phyloP scores from a whole-genome alignment of 176 grass and related monocot species.

The Oryza meridionalis region DNA sequence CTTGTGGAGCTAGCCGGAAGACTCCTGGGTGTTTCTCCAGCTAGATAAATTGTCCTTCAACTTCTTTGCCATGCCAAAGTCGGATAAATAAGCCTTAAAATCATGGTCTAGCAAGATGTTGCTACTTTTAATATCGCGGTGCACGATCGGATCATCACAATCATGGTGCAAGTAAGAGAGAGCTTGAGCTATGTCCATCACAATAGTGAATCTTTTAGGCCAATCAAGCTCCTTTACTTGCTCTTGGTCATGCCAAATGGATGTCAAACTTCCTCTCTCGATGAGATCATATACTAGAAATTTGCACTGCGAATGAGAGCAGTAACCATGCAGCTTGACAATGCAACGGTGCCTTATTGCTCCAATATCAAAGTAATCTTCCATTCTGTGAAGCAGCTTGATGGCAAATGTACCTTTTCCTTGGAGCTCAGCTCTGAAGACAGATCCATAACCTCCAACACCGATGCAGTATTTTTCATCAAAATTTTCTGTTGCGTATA shows the following conservation, averaged over 20 bases:
- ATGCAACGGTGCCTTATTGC: slow-evolving; percentile 35
- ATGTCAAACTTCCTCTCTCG: slow-evolving; percentile 22
- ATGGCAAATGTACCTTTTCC: neutral
- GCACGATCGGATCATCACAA: slow-evolving; percentile 9
- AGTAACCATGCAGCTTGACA: slow-evolving; percentile 44
- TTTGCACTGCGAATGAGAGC: slow-evolving; percentile 15
- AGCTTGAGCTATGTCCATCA: slow-evolving; percentile 24
- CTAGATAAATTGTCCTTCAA: neutral
- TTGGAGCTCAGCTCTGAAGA: slow-evolving; percentile 29
- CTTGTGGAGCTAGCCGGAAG: too few relatives aligned
- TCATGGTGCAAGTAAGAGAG: slow-evolving; percentile 41
- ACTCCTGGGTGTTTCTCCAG: too few relatives aligned
- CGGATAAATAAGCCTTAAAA: too few relatives aligned
- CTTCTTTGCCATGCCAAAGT: slow-evolving; percentile 48
- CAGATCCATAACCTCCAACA: slow-evolving; percentile 1
- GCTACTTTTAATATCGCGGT: slow-evolving; percentile 24
- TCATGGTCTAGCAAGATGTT: too few relatives aligned
- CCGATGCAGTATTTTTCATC: slow-evolving; percentile 45
- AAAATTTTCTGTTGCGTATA: slow-evolving; percentile 40
- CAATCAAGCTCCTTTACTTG: neutral
- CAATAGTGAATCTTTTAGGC: neutral
- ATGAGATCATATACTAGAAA: slow-evolving; percentile 46
- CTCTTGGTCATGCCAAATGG: slow-evolving; percentile 34
- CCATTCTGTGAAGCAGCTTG: slow-evolving; percentile 26
- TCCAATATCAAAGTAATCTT: neutral